These are phyloP conservation scores for Amyloporia xantha DNA, from an alignment of 768 basidiomycete species.

Conservation along the genomic window DNA sequence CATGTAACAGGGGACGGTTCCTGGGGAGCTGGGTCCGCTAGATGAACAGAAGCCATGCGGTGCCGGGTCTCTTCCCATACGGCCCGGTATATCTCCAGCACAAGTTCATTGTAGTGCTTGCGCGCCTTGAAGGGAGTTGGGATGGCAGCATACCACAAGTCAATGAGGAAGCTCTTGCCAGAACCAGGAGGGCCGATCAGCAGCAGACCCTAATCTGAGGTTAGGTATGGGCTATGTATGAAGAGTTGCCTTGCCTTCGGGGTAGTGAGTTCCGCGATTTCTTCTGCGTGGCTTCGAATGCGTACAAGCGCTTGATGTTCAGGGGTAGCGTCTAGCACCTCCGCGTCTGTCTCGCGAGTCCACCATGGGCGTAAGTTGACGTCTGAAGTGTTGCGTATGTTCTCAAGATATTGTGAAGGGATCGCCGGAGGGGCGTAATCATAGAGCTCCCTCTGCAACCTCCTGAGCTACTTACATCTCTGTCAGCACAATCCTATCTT, in stretches of 20 bases:
- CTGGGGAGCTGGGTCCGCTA: constrained; percentile 12
- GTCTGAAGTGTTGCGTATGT: constrained; percentile 16
- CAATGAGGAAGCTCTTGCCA: constrained; percentile 48
- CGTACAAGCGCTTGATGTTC: constrained; percentile 30
- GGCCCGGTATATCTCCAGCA: constrained; percentile 47
- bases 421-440: constrained; percentile 45
- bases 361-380: constrained; percentile 27
- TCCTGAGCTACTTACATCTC: constrained; percentile 34
- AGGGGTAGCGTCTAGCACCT: constrained; percentile 12
- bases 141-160: constrained; percentile 48
- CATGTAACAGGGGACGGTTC: constrained; percentile 10
- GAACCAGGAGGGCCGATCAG: constrained; percentile 47
- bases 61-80: constrained; percentile 45
- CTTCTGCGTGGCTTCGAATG: constrained; percentile 42
- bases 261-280: constrained; percentile 42
- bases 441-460: constrained; percentile 37
- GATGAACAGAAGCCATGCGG: constrained; percentile 28
- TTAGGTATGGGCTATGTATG: background rate
- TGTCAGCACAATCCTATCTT: background rate
- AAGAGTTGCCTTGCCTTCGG: constrained; percentile 36
- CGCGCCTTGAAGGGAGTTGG: constrained; percentile 47
- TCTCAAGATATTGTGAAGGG: constrained; percentile 24
- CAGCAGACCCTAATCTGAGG: constrained; percentile 35
- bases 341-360: constrained; percentile 11
- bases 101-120: constrained; percentile 51